A percentile compares a stretch with the other conserved stretches of the same genome.
Evolutionary conservation across 768 basidiomycete species (phyloP).

Genomic region (Grammothele lineata): DNA sequence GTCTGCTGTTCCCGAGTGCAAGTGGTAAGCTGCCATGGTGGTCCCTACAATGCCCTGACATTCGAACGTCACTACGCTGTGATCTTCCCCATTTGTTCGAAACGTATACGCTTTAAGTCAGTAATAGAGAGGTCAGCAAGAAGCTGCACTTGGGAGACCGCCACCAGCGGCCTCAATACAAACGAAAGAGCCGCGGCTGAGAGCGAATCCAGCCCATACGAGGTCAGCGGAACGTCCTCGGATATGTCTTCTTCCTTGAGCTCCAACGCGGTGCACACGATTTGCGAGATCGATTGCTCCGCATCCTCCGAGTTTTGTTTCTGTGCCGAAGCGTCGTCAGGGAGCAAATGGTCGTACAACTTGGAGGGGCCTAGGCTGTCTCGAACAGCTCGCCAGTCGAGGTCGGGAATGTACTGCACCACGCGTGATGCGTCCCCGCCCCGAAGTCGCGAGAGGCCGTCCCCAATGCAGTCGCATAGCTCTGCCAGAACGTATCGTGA

Average conservation of each 20-base stretch:
- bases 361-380: slow-evolving; percentile 19
- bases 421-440: slow-evolving; percentile 15
- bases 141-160: slow-evolving; percentile 34
- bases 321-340: slow-evolving; percentile 1
- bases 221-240: slow-evolving; percentile 34
- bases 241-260: slow-evolving; percentile 32
- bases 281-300: not conserved
- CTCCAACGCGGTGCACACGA: slow-evolving; percentile 25
- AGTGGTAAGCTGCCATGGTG: too few relatives aligned
- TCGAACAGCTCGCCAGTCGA: slow-evolving; percentile 28
- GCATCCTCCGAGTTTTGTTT: not conserved
- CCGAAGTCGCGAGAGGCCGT: slow-evolving; percentile 28
- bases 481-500: too few relatives aligned
- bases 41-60: too few relatives aligned
- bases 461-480: slow-evolving; percentile 29
- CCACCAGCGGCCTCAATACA: slow-evolving; percentile 27
- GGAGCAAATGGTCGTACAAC: slow-evolving; percentile 21
- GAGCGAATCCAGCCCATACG: slow-evolving; percentile 41
- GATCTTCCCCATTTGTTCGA: too few relatives aligned
- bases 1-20: too few relatives aligned
- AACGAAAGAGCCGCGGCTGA: slow-evolving; percentile 35
- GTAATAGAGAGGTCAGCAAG: slow-evolving; percentile 30
- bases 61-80: too few relatives aligned
- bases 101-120: slow-evolving; percentile 27
- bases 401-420: slow-evolving; percentile 29